A percentile compares a stretch with the other conserved stretches of the same genome.
Conservation (phyloP, 192 early-diverging fungal genomes). For the Allomyces macrogynus region DNA sequence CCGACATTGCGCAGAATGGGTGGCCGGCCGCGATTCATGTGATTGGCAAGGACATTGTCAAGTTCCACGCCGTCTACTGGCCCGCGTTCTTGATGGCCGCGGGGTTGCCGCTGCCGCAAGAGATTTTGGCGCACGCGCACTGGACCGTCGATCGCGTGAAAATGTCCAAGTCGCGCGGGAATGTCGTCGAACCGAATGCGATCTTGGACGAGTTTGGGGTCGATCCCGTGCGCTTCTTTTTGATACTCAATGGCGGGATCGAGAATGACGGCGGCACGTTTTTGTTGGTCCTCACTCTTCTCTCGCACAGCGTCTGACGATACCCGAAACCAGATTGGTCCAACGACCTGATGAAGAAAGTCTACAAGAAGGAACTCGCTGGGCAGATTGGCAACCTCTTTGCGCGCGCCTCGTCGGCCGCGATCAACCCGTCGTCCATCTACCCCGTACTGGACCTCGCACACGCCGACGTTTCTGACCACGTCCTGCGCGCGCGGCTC, state of each 20-base stretch:
- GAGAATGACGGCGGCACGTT: constrained; percentile 51
- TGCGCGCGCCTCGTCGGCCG: constrained; percentile 34
- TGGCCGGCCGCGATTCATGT: constrained; percentile 63
- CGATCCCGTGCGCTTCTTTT: constrained; percentile 72
- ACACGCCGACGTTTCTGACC: constrained; percentile 11
- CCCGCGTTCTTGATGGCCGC: constrained; percentile 88
- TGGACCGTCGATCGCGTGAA: constrained; percentile 78
- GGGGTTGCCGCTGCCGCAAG: constrained; percentile 45
- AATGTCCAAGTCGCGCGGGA: constrained; percentile 90
- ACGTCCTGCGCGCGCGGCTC: constrained; percentile 6
- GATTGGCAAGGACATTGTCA: constrained; percentile 88
- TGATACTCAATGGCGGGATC: constrained; percentile 78
- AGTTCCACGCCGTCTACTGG: constrained; percentile 96
- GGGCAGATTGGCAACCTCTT: constrained; percentile 71
- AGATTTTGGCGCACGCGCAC: constrained; percentile 82
- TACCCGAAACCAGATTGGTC: constrained; percentile 37
- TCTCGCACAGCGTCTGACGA: too few relatives aligned
- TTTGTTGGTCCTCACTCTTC: too few relatives aligned
- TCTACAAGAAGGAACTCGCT: constrained; percentile 59
- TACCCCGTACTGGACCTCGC: constrained; percentile 20
- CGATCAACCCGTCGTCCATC: constrained; percentile 24
- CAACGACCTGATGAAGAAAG: constrained; percentile 30
- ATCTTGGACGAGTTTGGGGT: constrained; percentile 53
- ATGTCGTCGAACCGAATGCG: constrained; percentile 69
- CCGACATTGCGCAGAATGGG: constrained; percentile 1